Conservation (phyloP, 176 grass and related monocot species). For the Rhipidocladum racemiflorum region DNA sequence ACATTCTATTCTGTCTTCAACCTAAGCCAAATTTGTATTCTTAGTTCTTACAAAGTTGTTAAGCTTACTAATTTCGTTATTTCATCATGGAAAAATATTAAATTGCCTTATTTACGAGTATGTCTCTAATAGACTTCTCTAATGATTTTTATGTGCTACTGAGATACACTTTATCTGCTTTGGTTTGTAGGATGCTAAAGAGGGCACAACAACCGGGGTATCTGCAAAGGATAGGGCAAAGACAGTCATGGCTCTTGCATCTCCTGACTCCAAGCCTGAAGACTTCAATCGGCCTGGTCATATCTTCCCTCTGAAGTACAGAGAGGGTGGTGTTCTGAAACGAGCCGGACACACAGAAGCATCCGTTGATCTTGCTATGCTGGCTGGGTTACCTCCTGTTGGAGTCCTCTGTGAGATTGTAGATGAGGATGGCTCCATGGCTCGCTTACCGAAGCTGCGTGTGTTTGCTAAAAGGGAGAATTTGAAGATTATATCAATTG, state of each 20-base stretch:
- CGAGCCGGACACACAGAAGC: constrained; percentile 90
- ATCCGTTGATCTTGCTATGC: constrained; percentile 72
- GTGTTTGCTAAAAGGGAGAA: constrained; percentile 82
- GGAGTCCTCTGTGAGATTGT: constrained; percentile 82
- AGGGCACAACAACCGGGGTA: constrained; percentile 79
- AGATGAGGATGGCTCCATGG: constrained; percentile 91
- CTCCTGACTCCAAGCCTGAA: constrained; percentile 57
- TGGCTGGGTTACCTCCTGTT: constrained; percentile 70
- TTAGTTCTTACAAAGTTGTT: background rate
- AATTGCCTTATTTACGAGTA: background rate
- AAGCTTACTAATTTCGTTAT: background rate
- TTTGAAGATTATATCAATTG: constrained; percentile 89
- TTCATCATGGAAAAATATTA: background rate
- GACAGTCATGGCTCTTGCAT: constrained; percentile 70
- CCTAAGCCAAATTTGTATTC: background rate
- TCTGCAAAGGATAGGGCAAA: constrained; percentile 83
- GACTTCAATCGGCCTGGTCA: constrained; percentile 89
- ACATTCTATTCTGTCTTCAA: background rate
- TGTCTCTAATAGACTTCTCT: background rate
- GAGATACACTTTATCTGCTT: constrained; percentile 12
- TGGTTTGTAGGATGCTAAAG: constrained; percentile 74
- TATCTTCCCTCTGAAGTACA: constrained; percentile 90
- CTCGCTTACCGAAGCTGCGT: constrained; percentile 61
- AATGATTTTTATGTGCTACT: background rate
- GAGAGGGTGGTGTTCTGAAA: constrained; percentile 89